phyloP scores from a whole-genome alignment of 768 basidiomycete genomes.

The Suillus placidus region DNA sequence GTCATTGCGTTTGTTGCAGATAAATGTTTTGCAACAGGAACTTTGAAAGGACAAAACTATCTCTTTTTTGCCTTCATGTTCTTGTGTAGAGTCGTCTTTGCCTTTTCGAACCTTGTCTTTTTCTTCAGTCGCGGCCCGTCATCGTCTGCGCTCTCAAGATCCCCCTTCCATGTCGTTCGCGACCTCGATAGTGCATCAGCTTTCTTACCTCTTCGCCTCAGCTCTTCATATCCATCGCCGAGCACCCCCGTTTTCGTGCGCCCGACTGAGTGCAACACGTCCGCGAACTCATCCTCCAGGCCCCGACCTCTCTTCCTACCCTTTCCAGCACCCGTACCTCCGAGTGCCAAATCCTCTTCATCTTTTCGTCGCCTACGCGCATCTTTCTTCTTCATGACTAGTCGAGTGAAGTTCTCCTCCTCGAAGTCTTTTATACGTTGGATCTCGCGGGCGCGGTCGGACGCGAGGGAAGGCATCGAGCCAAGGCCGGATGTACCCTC shows the following conservation, averaged over 20 bases:
- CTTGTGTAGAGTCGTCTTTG: slow-evolving; percentile 40
- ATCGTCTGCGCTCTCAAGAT: slow-evolving; percentile 30
- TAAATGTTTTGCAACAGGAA: background rate
- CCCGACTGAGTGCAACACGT: slow-evolving; percentile 68
- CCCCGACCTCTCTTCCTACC: slow-evolving; percentile 67
- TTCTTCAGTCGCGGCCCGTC: slow-evolving; percentile 39
- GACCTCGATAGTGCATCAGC: slow-evolving; percentile 61
- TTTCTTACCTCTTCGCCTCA: slow-evolving; percentile 70
- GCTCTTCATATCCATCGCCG: slow-evolving; percentile 81
- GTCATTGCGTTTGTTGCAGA: background rate
- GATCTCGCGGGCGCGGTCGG: slow-evolving; percentile 76
- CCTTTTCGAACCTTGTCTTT: slow-evolving; percentile 47
- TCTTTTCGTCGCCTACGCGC: slow-evolving; percentile 69
- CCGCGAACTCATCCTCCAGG: slow-evolving; percentile 83
- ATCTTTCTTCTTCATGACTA: slow-evolving; percentile 91
- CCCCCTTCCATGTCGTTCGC: slow-evolving; percentile 39
- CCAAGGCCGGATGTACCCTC: slow-evolving; percentile 79
- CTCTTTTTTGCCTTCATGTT: slow-evolving; percentile 23
- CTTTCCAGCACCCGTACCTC: slow-evolving; percentile 62
- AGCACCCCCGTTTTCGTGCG: slow-evolving; percentile 43
- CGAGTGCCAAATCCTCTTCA: slow-evolving; percentile 87
- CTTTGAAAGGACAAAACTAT: slow-evolving; percentile 13
- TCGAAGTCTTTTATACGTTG: slow-evolving; percentile 85
- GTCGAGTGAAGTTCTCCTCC: slow-evolving; percentile 90
- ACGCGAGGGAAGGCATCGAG: slow-evolving; percentile 53